Percentiles rank a stretch among this genome's conserved stretches.
These are phyloP conservation scores for Artemisia tridentata DNA, from an alignment of 129 eudicot species.

Conservation along the genomic window DNA sequence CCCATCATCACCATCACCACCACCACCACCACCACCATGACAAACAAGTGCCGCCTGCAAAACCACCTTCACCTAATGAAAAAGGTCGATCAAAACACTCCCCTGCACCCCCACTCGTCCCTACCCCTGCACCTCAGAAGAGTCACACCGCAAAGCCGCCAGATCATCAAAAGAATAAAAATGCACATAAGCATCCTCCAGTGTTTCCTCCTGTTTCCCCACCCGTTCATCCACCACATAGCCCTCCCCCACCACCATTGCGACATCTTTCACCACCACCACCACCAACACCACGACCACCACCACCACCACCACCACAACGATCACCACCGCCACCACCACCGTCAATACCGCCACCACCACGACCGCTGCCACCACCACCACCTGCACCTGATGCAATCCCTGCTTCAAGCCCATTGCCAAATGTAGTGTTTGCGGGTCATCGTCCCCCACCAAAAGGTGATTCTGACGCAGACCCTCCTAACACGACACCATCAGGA, in stretches of 20 bases:
- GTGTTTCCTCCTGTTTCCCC: conserved; percentile 45
- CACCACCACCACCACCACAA: conserved; percentile 36
- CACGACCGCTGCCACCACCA: conserved; percentile 30
- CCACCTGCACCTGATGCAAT: conserved; percentile 34
- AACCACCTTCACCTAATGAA: conserved; percentile 57
- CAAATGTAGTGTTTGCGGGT: conserved; percentile 62
- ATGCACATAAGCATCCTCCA: conserved; percentile 43
- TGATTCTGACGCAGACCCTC: conserved; percentile 55
- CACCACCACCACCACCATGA: conserved; percentile 54
- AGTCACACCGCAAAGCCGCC: conserved; percentile 49
- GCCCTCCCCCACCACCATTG: conserved; percentile 37
- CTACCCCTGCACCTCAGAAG: conserved; percentile 44
- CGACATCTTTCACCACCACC: conserved; percentile 34
- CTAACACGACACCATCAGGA: conserved; percentile 45
- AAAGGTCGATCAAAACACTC: conserved; percentile 25
- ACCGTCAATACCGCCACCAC: conserved; percentile 32
- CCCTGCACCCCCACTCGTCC: conserved; percentile 39
- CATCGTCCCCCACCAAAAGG: conserved; percentile 56
- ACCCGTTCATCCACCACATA: conserved; percentile 43
- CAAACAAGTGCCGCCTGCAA: conserved; percentile 40
- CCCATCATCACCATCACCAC: conserved; percentile 58
- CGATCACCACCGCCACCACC: conserved; percentile 29
- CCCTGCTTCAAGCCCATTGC: conserved; percentile 71
- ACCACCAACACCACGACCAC: conserved; percentile 27
- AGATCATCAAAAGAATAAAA: conserved; percentile 47